Percentiles rank a stretch among this genome's conserved stretches.
Conservation (phyloP, 371 early-diverging fungal genomes). For the Quaeritorhiza haematococci region DNA sequence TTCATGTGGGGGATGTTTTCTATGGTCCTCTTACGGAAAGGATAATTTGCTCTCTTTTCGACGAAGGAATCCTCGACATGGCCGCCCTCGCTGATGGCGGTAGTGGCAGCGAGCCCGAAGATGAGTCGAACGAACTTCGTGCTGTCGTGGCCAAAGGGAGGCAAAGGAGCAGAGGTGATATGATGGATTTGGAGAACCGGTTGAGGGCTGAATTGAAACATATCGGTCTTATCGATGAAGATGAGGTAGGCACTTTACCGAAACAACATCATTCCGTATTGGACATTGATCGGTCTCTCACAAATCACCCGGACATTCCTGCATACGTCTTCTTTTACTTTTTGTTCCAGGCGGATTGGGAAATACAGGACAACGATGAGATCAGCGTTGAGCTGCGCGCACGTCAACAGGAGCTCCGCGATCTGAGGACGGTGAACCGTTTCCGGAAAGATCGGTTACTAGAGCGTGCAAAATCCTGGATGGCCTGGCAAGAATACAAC, state of each 20-base stretch:
- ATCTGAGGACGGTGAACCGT: slow-evolving; percentile 62
- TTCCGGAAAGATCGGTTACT: slow-evolving; percentile 61
- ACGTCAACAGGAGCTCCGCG: slow-evolving; percentile 66
- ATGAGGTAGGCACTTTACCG: slow-evolving; percentile 48
- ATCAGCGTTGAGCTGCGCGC: slow-evolving; percentile 66
- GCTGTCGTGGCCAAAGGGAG: slow-evolving; percentile 31
- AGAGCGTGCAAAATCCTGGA: slow-evolving; percentile 63
- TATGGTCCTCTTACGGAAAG: slow-evolving; percentile 71
- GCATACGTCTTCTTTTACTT: background rate
- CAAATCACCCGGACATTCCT: background rate
- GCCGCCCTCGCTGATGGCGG: slow-evolving; percentile 9
- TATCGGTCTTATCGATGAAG: slow-evolving; percentile 71
- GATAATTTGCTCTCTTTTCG: slow-evolving; percentile 61
- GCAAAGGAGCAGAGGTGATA: slow-evolving; percentile 25
- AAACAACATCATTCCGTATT: background rate
- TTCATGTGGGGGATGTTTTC: slow-evolving; percentile 42
- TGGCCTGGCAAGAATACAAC: slow-evolving; percentile 84
- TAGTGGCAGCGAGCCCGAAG: slow-evolving; percentile 13
- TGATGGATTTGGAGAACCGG: slow-evolving; percentile 61
- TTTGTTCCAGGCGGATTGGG: slow-evolving; percentile 50
- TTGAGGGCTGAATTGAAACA: slow-evolving; percentile 73
- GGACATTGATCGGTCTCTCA: background rate
- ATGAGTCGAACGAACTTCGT: slow-evolving; percentile 12
- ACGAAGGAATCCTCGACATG: slow-evolving; percentile 49
- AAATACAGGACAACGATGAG: slow-evolving; percentile 59